phyloP scores from a whole-genome alignment of 2,329 filamentous ascomycete genomes.

The Trichoderma sp. region DNA sequence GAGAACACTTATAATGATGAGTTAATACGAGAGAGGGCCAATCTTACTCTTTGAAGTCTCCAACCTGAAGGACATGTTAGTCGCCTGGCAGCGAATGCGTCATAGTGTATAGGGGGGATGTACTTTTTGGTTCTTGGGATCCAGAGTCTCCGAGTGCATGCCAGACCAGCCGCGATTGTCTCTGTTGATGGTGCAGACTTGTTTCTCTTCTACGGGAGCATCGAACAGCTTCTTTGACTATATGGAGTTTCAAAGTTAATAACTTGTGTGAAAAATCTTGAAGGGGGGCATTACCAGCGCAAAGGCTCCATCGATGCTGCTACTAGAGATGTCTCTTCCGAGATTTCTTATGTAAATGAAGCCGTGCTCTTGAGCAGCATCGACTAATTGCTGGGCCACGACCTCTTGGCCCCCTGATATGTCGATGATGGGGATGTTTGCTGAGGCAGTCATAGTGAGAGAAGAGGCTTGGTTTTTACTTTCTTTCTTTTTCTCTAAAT shows the following conservation, averaged over 20 bases:
- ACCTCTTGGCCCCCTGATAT: constrained; percentile 61
- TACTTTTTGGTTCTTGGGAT: constrained; percentile 79
- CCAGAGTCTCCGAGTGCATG: constrained; percentile 85
- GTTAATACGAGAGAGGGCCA: neutral
- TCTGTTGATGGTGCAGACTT: constrained; percentile 70
- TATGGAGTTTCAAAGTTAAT: neutral
- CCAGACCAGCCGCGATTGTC: constrained; percentile 88
- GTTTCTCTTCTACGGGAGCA: constrained; percentile 70
- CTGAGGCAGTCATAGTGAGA: constrained; percentile 33
- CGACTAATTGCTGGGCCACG: constrained; percentile 69
- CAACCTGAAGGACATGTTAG: constrained; percentile 51
- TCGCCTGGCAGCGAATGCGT: too few species aligned
- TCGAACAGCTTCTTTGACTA: constrained; percentile 71
- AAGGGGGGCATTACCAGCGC: constrained; percentile 58
- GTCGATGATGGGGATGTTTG: constrained; percentile 78
- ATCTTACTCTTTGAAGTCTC: constrained; percentile 83
- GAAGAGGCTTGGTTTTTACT: neutral
- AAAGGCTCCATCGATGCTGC: constrained; percentile 72
- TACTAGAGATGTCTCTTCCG: constrained; percentile 65
- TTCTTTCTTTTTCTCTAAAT: neutral
- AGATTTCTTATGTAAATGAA: constrained; percentile 87
- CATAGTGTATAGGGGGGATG: neutral
- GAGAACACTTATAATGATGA: constrained; percentile 3
- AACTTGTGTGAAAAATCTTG: neutral
- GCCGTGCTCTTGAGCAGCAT: constrained; percentile 79